These are phyloP conservation scores for Vaucheria bursata DNA, from an alignment of 352 stramenopile species.

Conservation along the genomic window DNA sequence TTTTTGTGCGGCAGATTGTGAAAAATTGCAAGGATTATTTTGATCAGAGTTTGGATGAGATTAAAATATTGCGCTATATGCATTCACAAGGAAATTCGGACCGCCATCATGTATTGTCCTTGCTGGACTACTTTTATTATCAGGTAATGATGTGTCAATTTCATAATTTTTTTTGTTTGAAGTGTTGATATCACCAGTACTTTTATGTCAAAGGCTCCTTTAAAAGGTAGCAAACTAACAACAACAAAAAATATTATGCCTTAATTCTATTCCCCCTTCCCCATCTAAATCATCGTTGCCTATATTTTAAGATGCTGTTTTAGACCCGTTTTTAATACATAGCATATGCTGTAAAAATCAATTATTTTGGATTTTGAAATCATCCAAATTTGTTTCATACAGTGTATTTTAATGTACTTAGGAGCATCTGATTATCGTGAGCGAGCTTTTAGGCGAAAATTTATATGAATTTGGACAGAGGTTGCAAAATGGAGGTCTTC, in stretches of 20 bases:
- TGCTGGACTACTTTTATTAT: constrained; percentile 84
- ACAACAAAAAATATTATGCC: no score
- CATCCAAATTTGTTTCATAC: background rate
- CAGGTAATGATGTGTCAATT: constrained; percentile 50
- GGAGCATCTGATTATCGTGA: constrained; percentile 82
- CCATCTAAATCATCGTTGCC: no score
- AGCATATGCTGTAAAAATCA: background rate
- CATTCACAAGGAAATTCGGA: constrained; percentile 61
- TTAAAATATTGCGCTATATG: constrained; percentile 71
- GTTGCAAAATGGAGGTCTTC: constrained; percentile 62
- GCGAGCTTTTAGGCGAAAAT: constrained; percentile 89
- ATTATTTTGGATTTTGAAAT: no score
- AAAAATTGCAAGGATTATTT: constrained; percentile 99
- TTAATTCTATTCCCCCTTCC: no score
- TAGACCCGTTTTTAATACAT: no score
- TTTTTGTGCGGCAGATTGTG: constrained; percentile 53
- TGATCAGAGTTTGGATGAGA: constrained; percentile 84
- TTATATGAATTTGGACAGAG: constrained; percentile 93
- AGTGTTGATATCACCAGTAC: no score
- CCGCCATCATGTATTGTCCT: constrained; percentile 68
- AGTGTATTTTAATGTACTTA: background rate
- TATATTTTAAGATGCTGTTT: no score
- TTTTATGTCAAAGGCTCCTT: no score
- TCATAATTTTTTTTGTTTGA: no score
- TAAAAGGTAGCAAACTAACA: no score